Evolutionary conservation across 768 basidiomycete genomes (phyloP).

Genomic region (Tephrocybe sp.): DNA sequence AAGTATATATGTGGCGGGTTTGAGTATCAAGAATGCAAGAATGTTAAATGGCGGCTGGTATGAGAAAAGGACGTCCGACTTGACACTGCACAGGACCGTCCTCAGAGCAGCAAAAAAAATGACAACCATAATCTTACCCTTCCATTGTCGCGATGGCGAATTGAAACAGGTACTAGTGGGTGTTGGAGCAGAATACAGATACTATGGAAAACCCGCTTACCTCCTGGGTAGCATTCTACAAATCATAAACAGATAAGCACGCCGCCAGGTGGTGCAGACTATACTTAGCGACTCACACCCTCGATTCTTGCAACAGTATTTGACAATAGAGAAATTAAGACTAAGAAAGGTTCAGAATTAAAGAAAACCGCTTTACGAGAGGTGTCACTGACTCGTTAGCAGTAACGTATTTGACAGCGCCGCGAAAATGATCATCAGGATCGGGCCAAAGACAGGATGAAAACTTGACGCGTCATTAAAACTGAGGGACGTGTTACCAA

Average conservation of each 20-base stretch:
- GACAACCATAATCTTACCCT: constrained; percentile 53
- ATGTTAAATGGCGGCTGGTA: constrained; percentile 92
- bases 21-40: constrained; percentile 76
- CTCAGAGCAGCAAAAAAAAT: constrained; percentile 4
- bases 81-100: constrained; percentile 52
- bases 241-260: neutral
- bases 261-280: neutral
- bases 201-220: constrained; percentile 23
- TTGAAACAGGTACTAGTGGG: constrained; percentile 80
- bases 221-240: constrained; percentile 48
- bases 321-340: constrained; percentile 51
- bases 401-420: constrained; percentile 78
- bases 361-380: constrained; percentile 64
- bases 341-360: neutral
- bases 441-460: constrained; percentile 72
- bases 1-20: constrained; percentile 75
- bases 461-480: constrained; percentile 59
- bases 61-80: constrained; percentile 86
- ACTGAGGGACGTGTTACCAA: constrained; percentile 70
- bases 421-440: constrained; percentile 79
- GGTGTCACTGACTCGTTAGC: constrained; percentile 73
- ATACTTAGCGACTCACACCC: constrained; percentile 39
- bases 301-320: constrained; percentile 88
- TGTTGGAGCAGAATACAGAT: constrained; percentile 38
- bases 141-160: constrained; percentile 85